A percentile compares a stretch with the other conserved stretches of the same genome.
phyloP scores from a whole-genome alignment of 192 early-diverging fungal species.

The Helicostylum pulchrum region DNA sequence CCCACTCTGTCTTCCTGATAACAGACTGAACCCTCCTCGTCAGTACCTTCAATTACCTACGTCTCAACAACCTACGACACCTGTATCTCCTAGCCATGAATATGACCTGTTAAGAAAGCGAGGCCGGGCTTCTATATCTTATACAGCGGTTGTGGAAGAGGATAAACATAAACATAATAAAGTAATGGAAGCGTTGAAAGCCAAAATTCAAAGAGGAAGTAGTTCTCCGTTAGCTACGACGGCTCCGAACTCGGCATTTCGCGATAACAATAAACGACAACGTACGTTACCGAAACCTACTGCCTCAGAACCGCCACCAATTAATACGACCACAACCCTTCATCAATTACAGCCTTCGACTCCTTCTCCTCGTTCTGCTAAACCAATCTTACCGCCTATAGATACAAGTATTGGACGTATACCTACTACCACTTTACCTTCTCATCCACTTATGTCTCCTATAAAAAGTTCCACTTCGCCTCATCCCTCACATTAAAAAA shows the following conservation, averaged over 20 bases:
- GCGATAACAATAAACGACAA: conserved; percentile 2
- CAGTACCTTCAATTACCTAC: conserved; percentile 7
- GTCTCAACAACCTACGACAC: conserved; percentile 15
- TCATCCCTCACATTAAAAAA: too few species aligned
- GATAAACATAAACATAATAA: conserved; percentile 27
- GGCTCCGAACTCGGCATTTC: not conserved
- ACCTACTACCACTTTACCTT: not conserved
- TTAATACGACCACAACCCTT: not conserved
- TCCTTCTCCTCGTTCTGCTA: conserved; percentile 30
- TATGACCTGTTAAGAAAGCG: not conserved
- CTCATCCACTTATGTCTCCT: not conserved
- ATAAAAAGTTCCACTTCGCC: too few species aligned
- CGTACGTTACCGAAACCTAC: conserved; percentile 14
- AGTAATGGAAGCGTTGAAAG: conserved; percentile 38
- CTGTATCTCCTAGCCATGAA: conserved; percentile 16
- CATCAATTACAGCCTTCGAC: conserved; percentile 2
- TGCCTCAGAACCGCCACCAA: not conserved
- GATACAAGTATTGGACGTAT: conserved; percentile 31
- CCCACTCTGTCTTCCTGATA: conserved; percentile 25
- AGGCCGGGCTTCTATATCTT: conserved; percentile 11
- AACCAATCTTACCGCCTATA: conserved; percentile 34
- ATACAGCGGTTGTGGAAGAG: not conserved
- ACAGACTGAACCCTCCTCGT: conserved; percentile 9
- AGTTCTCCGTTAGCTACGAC: not conserved
- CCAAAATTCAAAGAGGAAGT: conserved; percentile 33